These are phyloP conservation scores for Lactarius hengduanensis DNA, from an alignment of 768 basidiomycete genomes.

Conservation along the genomic window DNA sequence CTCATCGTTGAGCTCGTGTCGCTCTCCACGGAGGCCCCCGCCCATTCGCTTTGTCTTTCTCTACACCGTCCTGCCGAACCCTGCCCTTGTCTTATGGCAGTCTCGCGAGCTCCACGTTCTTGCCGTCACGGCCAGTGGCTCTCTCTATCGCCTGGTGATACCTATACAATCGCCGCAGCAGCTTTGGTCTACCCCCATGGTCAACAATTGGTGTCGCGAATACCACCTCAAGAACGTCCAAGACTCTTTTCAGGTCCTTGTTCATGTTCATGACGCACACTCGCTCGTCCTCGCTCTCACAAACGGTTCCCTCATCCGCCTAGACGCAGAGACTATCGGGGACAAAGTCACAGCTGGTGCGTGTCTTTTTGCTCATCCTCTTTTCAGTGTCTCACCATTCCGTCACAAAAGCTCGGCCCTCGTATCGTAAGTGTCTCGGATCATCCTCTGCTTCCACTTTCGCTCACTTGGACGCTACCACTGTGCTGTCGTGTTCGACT, in stretches of 20 bases:
- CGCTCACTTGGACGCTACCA: too few species aligned
- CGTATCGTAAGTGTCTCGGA: conserved; percentile 71
- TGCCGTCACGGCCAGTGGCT: conserved; percentile 62
- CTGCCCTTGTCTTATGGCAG: conserved; percentile 56
- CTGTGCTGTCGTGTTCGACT: too few species aligned
- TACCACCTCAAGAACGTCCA: conserved; percentile 57
- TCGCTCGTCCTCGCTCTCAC: conserved; percentile 60
- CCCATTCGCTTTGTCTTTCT: conserved; percentile 81
- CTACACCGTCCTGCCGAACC: conserved; percentile 59
- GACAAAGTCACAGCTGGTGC: conserved; percentile 58
- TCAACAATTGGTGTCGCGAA: conserved; percentile 61
- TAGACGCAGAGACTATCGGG: conserved; percentile 62
- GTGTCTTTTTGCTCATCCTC: conserved; percentile 29
- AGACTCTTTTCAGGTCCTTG: conserved; percentile 39
- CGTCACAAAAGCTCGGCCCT: conserved; percentile 88
- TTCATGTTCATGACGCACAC: conserved; percentile 65
- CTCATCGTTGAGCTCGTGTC: conserved; percentile 75
- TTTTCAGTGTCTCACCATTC: background rate
- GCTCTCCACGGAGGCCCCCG: conserved; percentile 57
- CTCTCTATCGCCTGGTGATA: conserved; percentile 70
- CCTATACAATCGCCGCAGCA: conserved; percentile 44
- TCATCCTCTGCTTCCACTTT: too few species aligned
- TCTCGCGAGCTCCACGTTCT: conserved; percentile 63
- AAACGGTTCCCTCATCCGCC: conserved; percentile 63
- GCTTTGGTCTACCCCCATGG: conserved; percentile 31